Evolutionary conservation across 345 rosid genomes (phyloP), one percentile per base, ranked within the genome.

Genomic region (Lumnitzera littorea): DNA sequence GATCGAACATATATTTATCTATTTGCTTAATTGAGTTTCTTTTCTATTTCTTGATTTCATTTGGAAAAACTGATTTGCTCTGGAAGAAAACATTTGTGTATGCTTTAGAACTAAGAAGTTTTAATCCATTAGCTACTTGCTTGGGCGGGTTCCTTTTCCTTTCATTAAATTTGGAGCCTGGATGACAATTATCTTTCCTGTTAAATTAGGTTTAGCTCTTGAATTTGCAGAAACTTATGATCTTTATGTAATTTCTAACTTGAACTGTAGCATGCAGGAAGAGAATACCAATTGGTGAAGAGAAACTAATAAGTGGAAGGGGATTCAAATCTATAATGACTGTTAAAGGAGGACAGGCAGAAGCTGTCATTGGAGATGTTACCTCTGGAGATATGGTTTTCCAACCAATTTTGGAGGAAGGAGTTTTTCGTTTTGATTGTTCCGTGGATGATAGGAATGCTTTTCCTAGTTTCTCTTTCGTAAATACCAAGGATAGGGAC

Each of bases 371-470:
- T 55, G 46, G 67, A 14, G 81, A 70, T 58, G 70, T 60, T 24
- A 53, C n/a, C 47, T 50, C 81, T 0, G 74, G 80, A 24, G 60
- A 76, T 48, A 88, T 88, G 96, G 74, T 83, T 60, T 91, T 67
- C 68, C 70, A 82, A 80, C 81, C 92, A 2, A 85, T 91, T 25
- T 62, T 86, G 82, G 95, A 82, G 72, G 63, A 82, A 13, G 91
- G 89, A 43, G 75, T 88, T 73, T 91, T 91, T 71, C 67, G 95
- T 17, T 89, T 91, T 62, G 95, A 91, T 66, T 82, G 85, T 67
- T 84, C 85, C 5, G 58, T 62, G 15, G 70, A 79, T 15, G 77
- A 83, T 53, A 82, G 80, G 71, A 71, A 62, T n/a, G 79, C 84
- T 0, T 68, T 61, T 72, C 98, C 91, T 12, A 86, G 92, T 70